phyloP scores from a whole-genome alignment of 169 alveolate genomes.

The Eimeria praecox region DNA sequence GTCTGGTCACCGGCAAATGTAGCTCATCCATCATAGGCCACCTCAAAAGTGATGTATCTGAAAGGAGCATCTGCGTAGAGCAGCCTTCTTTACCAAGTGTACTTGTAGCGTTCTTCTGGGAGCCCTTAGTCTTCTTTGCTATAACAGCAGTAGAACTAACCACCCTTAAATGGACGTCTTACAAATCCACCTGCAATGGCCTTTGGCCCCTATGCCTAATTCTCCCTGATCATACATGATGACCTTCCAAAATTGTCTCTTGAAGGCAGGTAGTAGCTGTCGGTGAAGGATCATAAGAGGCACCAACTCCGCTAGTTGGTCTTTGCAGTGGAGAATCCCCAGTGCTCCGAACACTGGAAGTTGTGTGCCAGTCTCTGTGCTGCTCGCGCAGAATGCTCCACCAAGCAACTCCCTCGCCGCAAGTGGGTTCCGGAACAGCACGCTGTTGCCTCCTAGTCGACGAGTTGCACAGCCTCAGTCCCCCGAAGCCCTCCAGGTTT shows the following conservation, averaged over 20 bases:
- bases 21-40: constrained; percentile 1
- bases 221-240: not conserved
- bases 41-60: not conserved
- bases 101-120: not conserved
- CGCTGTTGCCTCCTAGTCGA: too few species aligned
- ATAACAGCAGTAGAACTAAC: not conserved
- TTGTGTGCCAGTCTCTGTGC: too few species aligned
- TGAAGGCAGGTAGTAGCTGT: too few species aligned
- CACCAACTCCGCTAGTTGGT: not conserved
- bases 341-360: not conserved
- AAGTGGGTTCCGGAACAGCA: too few species aligned
- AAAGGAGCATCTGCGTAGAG: not conserved
- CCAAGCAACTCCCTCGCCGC: too few species aligned
- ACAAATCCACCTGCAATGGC: not conserved
- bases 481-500: too few species aligned
- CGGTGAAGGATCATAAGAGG: not conserved
- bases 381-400: too few species aligned
- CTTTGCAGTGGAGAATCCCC: too few species aligned
- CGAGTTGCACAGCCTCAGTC: too few species aligned
- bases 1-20: not conserved
- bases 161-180: not conserved
- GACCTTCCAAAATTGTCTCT: not conserved
- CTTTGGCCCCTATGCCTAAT: not conserved
- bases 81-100: not conserved
- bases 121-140: not conserved